Evolutionary conservation across 352 stramenopile species (phyloP).

Genomic region (Phytophthora macrochlamydospora): DNA sequence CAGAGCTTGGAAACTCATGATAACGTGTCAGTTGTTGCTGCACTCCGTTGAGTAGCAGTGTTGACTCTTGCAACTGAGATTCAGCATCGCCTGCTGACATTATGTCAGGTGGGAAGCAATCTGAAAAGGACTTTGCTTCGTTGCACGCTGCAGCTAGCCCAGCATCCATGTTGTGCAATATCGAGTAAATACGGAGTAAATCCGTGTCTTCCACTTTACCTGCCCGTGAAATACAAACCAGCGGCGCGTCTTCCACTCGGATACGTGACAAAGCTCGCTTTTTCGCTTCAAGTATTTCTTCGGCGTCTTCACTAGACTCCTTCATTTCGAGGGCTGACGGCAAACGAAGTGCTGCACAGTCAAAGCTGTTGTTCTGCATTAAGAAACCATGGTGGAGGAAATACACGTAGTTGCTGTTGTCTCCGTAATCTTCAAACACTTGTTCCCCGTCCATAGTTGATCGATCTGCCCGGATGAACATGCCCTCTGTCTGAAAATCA

Average conservation of each 20-base stretch:
- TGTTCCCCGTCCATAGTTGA: slow-evolving; percentile 1
- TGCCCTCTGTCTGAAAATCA: slow-evolving; percentile 37
- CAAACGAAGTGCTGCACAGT: slow-evolving; percentile 76
- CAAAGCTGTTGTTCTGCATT: slow-evolving; percentile 85
- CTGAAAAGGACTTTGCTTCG: slow-evolving; percentile 24
- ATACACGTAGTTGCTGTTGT: slow-evolving; percentile 91
- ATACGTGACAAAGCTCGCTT: slow-evolving; percentile 28
- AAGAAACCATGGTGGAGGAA: slow-evolving; percentile 93
- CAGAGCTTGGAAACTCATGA: neutral
- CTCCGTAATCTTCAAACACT: slow-evolving; percentile 95
- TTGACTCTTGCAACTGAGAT: slow-evolving; percentile 5
- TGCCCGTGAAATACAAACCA: slow-evolving; percentile 39
- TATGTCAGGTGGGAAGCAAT: slow-evolving; percentile 40
- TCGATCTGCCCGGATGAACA: slow-evolving; percentile 77
- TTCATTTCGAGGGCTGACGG: slow-evolving; percentile 17
- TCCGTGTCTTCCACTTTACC: slow-evolving; percentile 32
- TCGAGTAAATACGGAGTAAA: slow-evolving; percentile 39
- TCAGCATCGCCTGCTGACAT: slow-evolving; percentile 14
- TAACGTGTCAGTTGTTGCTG: slow-evolving; percentile 33
- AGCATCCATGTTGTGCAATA: slow-evolving; percentile 26
- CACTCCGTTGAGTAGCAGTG: slow-evolving; percentile 15
- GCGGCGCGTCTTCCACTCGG: slow-evolving; percentile 37
- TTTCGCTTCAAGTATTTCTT: slow-evolving; percentile 20
- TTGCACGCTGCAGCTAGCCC: slow-evolving; percentile 30
- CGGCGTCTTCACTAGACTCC: slow-evolving; percentile 1